Conservation (phyloP, 345 rosid species). For the Lepidium africanum region DNA sequence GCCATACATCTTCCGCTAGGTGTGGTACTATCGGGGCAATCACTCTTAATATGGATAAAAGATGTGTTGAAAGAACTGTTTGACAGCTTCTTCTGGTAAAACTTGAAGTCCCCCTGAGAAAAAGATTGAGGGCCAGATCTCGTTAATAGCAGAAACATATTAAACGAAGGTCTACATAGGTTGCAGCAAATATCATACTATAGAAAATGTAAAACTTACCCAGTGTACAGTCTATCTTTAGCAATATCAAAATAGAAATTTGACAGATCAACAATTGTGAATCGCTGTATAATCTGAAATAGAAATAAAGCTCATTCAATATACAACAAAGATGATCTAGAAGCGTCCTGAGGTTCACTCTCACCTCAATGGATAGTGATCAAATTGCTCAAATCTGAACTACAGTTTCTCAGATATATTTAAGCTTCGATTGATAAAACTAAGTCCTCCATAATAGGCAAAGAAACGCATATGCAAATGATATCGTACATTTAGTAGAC, state of each 20-base stretch:
- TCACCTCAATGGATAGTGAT: slow-evolving; percentile 2
- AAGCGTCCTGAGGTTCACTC: slow-evolving; percentile 3
- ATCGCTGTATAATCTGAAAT: slow-evolving; percentile 75
- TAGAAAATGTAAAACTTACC: slow-evolving; percentile 46
- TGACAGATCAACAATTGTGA: slow-evolving; percentile 81
- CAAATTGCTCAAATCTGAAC: not conserved
- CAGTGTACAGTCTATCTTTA: slow-evolving; percentile 92
- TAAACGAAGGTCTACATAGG: not conserved
- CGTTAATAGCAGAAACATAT: not conserved
- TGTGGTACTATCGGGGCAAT: slow-evolving; percentile 90
- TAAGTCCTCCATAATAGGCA: not conserved
- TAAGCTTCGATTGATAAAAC: not conserved
- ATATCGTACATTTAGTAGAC: not conserved
- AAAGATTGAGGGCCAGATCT: slow-evolving; percentile 10
- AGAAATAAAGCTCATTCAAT: not conserved
- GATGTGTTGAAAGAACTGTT: slow-evolving; percentile 88
- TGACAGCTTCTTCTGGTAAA: slow-evolving; percentile 93
- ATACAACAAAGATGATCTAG: not conserved
- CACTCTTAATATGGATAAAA: slow-evolving; percentile 68
- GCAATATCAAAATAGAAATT: slow-evolving; percentile 94
- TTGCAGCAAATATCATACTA: not conserved
- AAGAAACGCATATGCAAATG: not conserved
- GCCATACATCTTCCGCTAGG: slow-evolving; percentile 95
- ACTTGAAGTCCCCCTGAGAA: slow-evolving; percentile 61
- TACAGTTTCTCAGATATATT: not conserved